phyloP scores from a whole-genome alignment of 2,329 filamentous ascomycete species.

The Corynespora cassiicola region DNA sequence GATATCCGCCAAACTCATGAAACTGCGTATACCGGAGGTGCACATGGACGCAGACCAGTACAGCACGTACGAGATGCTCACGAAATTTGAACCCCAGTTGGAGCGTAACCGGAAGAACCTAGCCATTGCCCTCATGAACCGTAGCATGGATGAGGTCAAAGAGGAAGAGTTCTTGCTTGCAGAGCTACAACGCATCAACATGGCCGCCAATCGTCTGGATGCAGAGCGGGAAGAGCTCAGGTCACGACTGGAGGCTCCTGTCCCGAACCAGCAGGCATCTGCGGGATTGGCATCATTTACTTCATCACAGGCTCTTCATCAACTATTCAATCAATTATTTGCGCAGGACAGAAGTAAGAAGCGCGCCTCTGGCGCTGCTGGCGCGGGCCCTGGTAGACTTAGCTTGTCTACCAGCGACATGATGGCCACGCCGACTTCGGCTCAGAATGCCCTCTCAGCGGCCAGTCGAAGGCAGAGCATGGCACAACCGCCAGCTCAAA shows the following conservation, averaged over 20 bases:
- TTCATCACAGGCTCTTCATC: constrained; percentile 78
- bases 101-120: constrained; percentile 85
- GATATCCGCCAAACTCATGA: constrained; percentile 66
- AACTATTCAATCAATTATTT: constrained; percentile 82
- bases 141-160: constrained; percentile 84
- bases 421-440: constrained; percentile 41
- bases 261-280: constrained; percentile 54
- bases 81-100: constrained; percentile 81
- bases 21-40: constrained; percentile 46
- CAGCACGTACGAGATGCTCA: constrained; percentile 81
- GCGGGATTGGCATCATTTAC: constrained; percentile 67
- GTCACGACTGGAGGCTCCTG: constrained; percentile 82
- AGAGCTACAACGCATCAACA: constrained; percentile 90
- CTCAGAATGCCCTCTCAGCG: constrained; percentile 33
- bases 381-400: constrained; percentile 42
- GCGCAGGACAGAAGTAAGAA: constrained; percentile 89
- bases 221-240: constrained; percentile 89
- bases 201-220: constrained; percentile 83
- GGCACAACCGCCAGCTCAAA: constrained; percentile 47
- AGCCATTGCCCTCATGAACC: constrained; percentile 77
- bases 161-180: constrained; percentile 90
- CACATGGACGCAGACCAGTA: constrained; percentile 87
- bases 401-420: constrained; percentile 45
- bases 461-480: constrained; percentile 43
- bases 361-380: constrained; percentile 57